Conservation (phyloP, 2,329 filamentous ascomycete genomes). For the Xylariaceae sp. region DNA sequence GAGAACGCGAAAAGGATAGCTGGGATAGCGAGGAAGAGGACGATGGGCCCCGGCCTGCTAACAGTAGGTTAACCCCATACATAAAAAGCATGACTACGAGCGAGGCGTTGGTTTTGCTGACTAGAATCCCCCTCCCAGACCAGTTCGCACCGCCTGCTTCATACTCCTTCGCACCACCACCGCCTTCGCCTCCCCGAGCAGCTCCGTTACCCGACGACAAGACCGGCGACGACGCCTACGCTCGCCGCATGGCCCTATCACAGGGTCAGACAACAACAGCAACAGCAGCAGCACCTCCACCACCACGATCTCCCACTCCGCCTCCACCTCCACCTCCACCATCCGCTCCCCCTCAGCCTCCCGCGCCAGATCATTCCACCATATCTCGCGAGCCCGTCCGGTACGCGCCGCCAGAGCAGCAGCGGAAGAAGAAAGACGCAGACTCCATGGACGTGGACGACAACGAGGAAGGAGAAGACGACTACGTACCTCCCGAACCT, state of each 20-base stretch:
- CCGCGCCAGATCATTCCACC: conserved; percentile 43
- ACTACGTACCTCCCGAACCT: conserved; percentile 28
- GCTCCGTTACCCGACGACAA: conserved; percentile 50
- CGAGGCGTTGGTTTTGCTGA: no score
- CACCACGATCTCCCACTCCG: conserved; percentile 21
- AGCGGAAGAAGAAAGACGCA: conserved; percentile 32
- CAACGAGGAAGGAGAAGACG: conserved; percentile 27
- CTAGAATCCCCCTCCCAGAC: conserved; percentile 32
- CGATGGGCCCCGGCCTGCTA: conserved; percentile 16
- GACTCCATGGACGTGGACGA: conserved; percentile 35
- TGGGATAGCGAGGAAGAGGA: conserved; percentile 33
- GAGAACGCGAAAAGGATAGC: conserved; percentile 41
- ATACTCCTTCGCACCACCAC: conserved; percentile 53
- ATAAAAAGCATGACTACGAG: not conserved
- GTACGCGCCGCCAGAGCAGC: conserved; percentile 53
- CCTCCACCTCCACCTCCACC: conserved; percentile 23
- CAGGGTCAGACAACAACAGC: no score
- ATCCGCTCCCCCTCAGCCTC: conserved; percentile 36
- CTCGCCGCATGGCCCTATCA: conserved; percentile 55
- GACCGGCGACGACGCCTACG: conserved; percentile 65
- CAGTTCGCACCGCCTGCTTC: conserved; percentile 56
- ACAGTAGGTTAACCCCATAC: conserved; percentile 30
- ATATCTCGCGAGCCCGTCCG: conserved; percentile 76
- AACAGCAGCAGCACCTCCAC: conserved; percentile 21
- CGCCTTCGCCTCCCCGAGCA: conserved; percentile 42